Conservation (phyloP, 2,329 filamentous ascomycete species). For the Clonostachys chloroleuca region DNA sequence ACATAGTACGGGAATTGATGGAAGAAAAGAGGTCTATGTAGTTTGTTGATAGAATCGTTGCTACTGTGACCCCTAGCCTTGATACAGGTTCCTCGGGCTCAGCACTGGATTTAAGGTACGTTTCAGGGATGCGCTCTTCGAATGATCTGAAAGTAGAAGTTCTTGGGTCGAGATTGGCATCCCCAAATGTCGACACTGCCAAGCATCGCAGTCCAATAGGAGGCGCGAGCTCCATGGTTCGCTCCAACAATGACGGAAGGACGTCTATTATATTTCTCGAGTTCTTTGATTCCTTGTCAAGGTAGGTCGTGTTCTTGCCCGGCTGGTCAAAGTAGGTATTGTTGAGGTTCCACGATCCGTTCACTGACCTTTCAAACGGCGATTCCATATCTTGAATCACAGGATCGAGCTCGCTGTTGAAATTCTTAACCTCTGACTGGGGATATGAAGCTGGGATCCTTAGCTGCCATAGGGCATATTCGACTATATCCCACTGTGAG, state of each 20-base stretch:
- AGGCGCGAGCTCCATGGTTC: not conserved
- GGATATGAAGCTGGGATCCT: not conserved
- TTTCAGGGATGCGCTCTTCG: not conserved
- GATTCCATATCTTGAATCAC: not conserved
- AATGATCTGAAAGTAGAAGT: not conserved
- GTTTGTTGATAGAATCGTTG: no score
- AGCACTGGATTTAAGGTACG: no score
- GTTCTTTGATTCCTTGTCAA: no score
- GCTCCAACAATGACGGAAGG: no score
- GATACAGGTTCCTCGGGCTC: no score
- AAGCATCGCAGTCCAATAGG: not conserved
- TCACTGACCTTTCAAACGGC: not conserved
- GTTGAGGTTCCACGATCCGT: not conserved
- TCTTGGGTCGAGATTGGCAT: not conserved
- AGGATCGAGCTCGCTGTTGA: not conserved
- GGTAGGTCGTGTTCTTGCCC: not conserved
- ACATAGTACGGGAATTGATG: no score
- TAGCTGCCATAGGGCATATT: not conserved
- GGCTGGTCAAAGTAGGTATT: not conserved
- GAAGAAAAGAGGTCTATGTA: no score
- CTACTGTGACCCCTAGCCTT: no score
- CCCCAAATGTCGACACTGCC: not conserved
- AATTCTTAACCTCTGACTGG: not conserved
- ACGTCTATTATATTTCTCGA: no score
- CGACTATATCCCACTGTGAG: not conserved